Conservation (phyloP, 805 yeast species). For the Kuraishia cidri region DNA sequence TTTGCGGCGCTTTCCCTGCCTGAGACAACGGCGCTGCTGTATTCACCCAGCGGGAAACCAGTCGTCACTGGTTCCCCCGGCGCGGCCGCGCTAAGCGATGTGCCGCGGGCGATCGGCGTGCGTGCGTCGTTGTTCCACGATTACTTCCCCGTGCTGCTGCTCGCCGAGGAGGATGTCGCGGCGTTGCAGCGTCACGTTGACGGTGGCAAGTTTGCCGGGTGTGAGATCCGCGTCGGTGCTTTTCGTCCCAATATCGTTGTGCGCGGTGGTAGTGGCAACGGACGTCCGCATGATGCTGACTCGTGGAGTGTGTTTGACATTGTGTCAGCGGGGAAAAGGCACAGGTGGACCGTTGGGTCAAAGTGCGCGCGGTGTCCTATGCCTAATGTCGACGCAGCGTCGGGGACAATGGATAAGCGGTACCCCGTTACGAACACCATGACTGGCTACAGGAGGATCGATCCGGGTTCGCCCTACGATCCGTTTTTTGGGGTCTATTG, state of each 20-base stretch:
- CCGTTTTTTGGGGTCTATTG: conserved; percentile 18
- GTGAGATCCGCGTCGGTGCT: conserved; percentile 8
- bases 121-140: conserved; percentile 18
- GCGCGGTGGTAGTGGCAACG: conserved; percentile 3
- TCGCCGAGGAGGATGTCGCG: conserved; percentile 12
- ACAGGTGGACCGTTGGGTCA: conserved; percentile 11
- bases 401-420: conserved; percentile 14
- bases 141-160: conserved; percentile 17
- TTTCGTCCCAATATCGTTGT: conserved; percentile 20
- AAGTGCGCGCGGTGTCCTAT: conserved; percentile 19
- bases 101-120: conserved; percentile 3
- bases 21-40: conserved; percentile 10
- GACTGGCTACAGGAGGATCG: conserved; percentile 18
- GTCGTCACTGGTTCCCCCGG: conserved; percentile 15
- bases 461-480: conserved; percentile 13
- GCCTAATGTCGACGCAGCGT: conserved; percentile 14
- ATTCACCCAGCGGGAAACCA: conserved; percentile 15
- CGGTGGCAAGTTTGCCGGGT: conserved; percentile 2
- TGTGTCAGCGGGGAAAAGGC: conserved; percentile 5
- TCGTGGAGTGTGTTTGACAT: conserved; percentile 14
- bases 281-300: conserved; percentile 16
- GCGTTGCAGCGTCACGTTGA: conserved; percentile 7
- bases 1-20: conserved; percentile 10
- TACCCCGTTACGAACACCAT: conserved; percentile 12
- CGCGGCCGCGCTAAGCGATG: conserved; percentile 2